Evolutionary conservation across 192 early-diverging fungal genomes (phyloP), one percentile per base, ranked within the genome.

Genomic region (Podila clonocystis): DNA sequence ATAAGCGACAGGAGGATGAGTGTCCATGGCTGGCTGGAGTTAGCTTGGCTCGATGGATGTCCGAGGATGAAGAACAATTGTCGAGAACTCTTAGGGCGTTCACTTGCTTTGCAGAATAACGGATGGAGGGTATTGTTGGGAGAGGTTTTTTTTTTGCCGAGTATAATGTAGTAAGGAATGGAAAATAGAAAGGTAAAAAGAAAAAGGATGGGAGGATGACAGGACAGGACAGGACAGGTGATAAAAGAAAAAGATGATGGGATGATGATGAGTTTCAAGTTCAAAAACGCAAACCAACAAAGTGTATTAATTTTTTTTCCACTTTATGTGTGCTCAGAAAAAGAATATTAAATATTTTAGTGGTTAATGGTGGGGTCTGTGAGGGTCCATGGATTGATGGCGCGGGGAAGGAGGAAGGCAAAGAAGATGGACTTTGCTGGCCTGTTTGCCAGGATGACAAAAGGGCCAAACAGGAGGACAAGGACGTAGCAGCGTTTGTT

Each of bases 41-140:
- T 55, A 4, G 52, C 52, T 20, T 55, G 5, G 52, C 52, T 55
- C 24, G 52, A 55, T 55, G 11, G 20, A 26, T 55, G 20, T 55
- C n/a, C 52, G 24, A n/a, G 52, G 52, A 55, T 55, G 52, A 22
- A 55, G 52, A 55, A 55, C 20, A 55, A 55, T 45, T 45, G 41
- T 45, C 13, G 41, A 45, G 13, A 17, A 45, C 41, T 36, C 34
- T 45, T 45, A 8, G 15, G 41, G 15, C 41, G 41, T 45, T 45
- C 41, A 45, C 41, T 45, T 45, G 41, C 52, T 45, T 45, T 45
- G 41, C 52, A 55, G 17, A 55, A 11, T 55, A 55, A 55, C 41
- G 52, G 52, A 55, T 55, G 52, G 9, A 26, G 17, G 19, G 24
- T 24, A 6, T 55, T 11, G 20, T 8, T 55, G 19, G 2, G n/a